Conservation (phyloP, 306 rosid genomes). For the Cucumis cinereus region DNA sequence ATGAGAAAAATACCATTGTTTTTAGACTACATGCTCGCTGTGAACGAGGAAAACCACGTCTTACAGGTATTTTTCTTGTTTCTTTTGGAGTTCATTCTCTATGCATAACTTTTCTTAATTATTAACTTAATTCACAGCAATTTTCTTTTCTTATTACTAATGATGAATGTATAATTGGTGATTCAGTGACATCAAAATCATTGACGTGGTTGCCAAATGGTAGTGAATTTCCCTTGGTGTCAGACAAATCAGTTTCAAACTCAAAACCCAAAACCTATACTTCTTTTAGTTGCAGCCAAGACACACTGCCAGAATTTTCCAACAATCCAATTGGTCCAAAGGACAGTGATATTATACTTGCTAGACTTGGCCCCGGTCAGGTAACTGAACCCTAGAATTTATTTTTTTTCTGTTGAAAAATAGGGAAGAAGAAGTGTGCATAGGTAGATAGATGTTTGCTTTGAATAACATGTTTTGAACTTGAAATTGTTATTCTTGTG, state of each 20-base stretch:
- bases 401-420: not conserved
- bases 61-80: conserved; percentile 32
- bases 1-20: conserved; percentile 83
- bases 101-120: not conserved
- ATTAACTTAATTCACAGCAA: not conserved
- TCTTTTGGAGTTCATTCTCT: not conserved
- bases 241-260: conserved; percentile 36
- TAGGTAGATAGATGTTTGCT: not conserved
- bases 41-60: conserved; percentile 27
- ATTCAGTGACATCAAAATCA: conserved; percentile 59
- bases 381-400: conserved; percentile 21
- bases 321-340: conserved; percentile 31
- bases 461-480: not conserved
- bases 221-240: conserved; percentile 36
- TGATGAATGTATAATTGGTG: conserved; percentile 13
- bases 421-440: not conserved
- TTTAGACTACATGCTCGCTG: conserved; percentile 64
- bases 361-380: conserved; percentile 85
- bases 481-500: not conserved
- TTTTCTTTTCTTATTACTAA: not conserved
- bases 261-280: conserved; percentile 64
- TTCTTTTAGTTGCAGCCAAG: conserved; percentile 70
- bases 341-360: conserved; percentile 43
- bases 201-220: conserved; percentile 84
- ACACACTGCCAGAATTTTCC: conserved; percentile 50